These are phyloP conservation scores for Diutina catenulata DNA, from an alignment of 1,139 yeast genomes.

Conservation along the genomic window DNA sequence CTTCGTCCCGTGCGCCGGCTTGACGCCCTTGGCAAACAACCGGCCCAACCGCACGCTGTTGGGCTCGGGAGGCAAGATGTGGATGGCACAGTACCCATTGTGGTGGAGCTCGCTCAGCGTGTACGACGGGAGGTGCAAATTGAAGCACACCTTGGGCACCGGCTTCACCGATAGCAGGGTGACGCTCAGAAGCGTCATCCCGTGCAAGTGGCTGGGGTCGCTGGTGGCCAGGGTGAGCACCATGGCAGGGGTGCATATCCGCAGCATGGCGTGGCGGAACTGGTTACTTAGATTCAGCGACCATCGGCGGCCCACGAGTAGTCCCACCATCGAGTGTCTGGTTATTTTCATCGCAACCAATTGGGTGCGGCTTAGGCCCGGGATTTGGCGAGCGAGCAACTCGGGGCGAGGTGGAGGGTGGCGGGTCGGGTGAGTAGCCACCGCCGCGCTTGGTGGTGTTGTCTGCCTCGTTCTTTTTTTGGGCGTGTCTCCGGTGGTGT, in stretches of 20 bases:
- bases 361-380: too few relatives aligned
- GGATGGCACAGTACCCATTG: constrained; percentile 51
- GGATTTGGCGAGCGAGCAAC: too few relatives aligned
- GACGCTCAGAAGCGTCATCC: constrained; percentile 75
- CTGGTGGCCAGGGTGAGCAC: constrained; percentile 20
- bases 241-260: constrained; percentile 34
- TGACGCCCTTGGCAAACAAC: constrained; percentile 49
- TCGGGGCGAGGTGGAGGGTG: too few relatives aligned
- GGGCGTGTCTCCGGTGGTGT: too few relatives aligned
- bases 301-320: background rate
- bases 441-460: too few relatives aligned
- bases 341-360: too few relatives aligned
- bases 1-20: constrained; percentile 9
- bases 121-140: constrained; percentile 70
- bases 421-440: too few relatives aligned
- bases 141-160: constrained; percentile 64
- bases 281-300: background rate
- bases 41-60: constrained; percentile 43
- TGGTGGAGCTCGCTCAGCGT: constrained; percentile 57
- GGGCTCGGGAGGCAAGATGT: constrained; percentile 50
- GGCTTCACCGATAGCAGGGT: constrained; percentile 70
- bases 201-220: constrained; percentile 27
- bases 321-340: too few relatives aligned
- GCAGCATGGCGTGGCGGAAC: constrained; percentile 22
- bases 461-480: too few relatives aligned